Evolutionary conservation across 768 basidiomycete species (phyloP).

Genomic region (Pholiota microspora): DNA sequence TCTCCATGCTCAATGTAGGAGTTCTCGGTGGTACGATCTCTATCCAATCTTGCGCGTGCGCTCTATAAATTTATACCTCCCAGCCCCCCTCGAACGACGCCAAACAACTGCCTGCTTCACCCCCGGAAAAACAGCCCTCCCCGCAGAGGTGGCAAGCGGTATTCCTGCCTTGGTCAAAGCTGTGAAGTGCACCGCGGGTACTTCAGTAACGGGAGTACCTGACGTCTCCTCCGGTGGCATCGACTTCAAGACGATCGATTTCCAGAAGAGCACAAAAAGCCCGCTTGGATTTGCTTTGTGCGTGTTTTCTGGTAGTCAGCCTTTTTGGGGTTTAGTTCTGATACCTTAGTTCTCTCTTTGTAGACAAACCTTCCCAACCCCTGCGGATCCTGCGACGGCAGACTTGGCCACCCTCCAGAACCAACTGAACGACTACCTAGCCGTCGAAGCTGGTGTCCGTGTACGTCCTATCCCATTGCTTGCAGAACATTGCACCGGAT

Average conservation of each 20-base stretch:
- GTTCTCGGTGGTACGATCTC: conserved; percentile 8
- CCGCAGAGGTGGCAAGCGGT: conserved; percentile 11
- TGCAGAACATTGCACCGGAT: too few species aligned
- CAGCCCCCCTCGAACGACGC: conserved; percentile 12
- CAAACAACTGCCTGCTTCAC: conserved; percentile 14
- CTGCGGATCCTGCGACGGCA: conserved; percentile 11
- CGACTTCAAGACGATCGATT: conserved; percentile 14
- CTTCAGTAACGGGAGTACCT: conserved; percentile 11
- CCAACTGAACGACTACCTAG: conserved; percentile 16
- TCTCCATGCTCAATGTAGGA: neutral
- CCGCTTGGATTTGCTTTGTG: conserved; percentile 17
- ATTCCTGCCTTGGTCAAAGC: conserved; percentile 10
- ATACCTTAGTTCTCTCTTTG: too few species aligned
- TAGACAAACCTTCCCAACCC: conserved; percentile 14
- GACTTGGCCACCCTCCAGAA: conserved; percentile 13
- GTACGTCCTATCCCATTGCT: neutral
- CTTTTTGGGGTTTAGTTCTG: neutral
- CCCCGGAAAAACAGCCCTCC: conserved; percentile 11
- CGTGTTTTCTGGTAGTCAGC: neutral
- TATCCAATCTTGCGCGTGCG: neutral
- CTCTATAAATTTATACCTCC: neutral
- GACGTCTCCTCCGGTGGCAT: conserved; percentile 14
- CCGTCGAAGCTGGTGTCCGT: conserved; percentile 13
- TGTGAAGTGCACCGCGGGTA: conserved; percentile 10
- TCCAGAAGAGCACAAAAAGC: conserved; percentile 14